phyloP scores from a whole-genome alignment of 2,329 filamentous ascomycete genomes.

The Ilyonectria destructans region DNA sequence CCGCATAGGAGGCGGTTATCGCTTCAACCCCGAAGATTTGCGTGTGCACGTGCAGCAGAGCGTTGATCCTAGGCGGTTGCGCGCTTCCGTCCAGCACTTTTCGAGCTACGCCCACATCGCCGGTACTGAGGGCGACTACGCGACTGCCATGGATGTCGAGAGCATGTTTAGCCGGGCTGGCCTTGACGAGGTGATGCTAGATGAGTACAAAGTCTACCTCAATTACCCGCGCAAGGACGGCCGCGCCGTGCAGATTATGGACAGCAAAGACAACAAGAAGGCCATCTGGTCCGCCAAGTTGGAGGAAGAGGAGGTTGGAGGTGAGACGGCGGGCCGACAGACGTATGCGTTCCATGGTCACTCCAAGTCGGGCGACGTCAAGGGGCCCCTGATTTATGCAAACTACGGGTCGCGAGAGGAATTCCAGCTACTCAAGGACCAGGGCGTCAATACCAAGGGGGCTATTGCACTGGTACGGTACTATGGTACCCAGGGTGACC shows the following conservation, averaged over 20 bases:
- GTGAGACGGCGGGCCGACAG: slow-evolving; percentile 75
- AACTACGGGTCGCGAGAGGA: slow-evolving; percentile 93
- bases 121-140: slow-evolving; percentile 94
- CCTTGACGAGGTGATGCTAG: slow-evolving; percentile 82
- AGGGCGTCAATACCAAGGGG: slow-evolving; percentile 81
- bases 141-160: slow-evolving; percentile 87
- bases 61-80: slow-evolving; percentile 79
- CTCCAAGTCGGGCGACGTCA: slow-evolving; percentile 89
- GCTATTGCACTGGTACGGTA: slow-evolving; percentile 89
- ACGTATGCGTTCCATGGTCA: slow-evolving; percentile 90
- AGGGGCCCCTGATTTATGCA: slow-evolving; percentile 89
- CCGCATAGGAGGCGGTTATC: slow-evolving; percentile 76
- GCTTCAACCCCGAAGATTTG: slow-evolving; percentile 87
- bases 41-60: slow-evolving; percentile 81
- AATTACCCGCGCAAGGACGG: slow-evolving; percentile 90
- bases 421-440: slow-evolving; percentile 80
- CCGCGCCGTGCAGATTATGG: slow-evolving; percentile 85
- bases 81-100: slow-evolving; percentile 82
- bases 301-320: slow-evolving; percentile 82
- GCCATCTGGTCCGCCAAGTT: slow-evolving; percentile 84
- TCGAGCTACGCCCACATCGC: slow-evolving; percentile 91
- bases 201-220: slow-evolving; percentile 90
- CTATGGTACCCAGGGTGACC: slow-evolving; percentile 81
- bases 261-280: slow-evolving; percentile 70
- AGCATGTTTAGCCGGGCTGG: slow-evolving; percentile 80